Percentiles rank a stretch among this genome's conserved stretches.
Evolutionary conservation across 2,329 filamentous ascomycete genomes (phyloP).

Genomic region (Phyllachora maydis): DNA sequence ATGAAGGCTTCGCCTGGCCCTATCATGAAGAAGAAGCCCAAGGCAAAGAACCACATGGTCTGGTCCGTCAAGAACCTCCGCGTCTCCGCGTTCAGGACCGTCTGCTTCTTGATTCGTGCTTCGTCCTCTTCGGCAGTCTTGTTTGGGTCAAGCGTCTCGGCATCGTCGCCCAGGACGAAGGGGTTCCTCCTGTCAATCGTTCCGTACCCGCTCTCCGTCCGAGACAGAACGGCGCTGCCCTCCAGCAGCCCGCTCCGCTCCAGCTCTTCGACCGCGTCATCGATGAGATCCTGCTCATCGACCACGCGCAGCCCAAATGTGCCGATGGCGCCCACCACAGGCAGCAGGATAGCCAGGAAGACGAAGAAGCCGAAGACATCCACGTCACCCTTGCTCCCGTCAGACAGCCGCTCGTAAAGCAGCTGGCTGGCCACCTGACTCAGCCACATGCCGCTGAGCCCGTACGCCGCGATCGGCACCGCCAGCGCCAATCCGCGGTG

Average conservation of each 20-base stretch:
- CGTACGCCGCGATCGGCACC: slow-evolving; percentile 79
- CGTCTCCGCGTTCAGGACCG: slow-evolving; percentile 83
- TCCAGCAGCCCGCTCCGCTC: slow-evolving; percentile 71
- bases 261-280: slow-evolving; percentile 76
- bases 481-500: slow-evolving; percentile 79
- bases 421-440: slow-evolving; percentile 69
- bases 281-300: slow-evolving; percentile 71
- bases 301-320: slow-evolving; percentile 57
- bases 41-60: slow-evolving; percentile 90
- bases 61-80: slow-evolving; percentile 63
- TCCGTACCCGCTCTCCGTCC: slow-evolving; percentile 38
- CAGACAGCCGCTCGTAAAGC: slow-evolving; percentile 46
- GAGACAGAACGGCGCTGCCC: slow-evolving; percentile 38
- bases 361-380: slow-evolving; percentile 75
- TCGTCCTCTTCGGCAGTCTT: slow-evolving; percentile 20
- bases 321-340: slow-evolving; percentile 52
- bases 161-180: slow-evolving; percentile 21
- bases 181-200: slow-evolving; percentile 19
- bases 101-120: slow-evolving; percentile 57
- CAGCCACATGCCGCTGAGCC: slow-evolving; percentile 87
- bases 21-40: slow-evolving; percentile 80
- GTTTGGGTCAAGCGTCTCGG: slow-evolving; percentile 15
- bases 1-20: slow-evolving; percentile 96
- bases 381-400: slow-evolving; percentile 42
- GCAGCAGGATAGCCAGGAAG: slow-evolving; percentile 57